Evolutionary conservation across 2,329 filamentous ascomycete species (phyloP), one percentile per base, ranked within the genome.

Genomic region (Apiospora pterosperma): DNA sequence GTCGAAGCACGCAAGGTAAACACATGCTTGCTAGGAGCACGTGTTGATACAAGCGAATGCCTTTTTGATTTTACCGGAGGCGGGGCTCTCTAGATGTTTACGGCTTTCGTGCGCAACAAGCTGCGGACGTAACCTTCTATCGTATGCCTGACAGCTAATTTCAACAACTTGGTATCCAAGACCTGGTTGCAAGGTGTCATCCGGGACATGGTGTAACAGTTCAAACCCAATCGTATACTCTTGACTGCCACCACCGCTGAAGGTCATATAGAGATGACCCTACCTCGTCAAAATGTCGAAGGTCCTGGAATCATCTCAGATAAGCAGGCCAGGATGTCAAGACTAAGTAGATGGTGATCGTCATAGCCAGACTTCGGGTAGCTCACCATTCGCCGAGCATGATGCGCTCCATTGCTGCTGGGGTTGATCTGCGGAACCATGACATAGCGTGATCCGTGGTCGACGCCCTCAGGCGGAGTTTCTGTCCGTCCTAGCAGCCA

Each of bases 161-260:
- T 31, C 7, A 31, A 11, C 44, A 31, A 52, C 44, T 52, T 8
- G 16, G 8, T n/a, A 31, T 38, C 63, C n/a, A 61, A 10, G 34
- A 66, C 68, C 68, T 67, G 68, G 66, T 70, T 68, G 65, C 41
- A 38, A 64, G 41, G 44, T 63, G 36, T 28, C 28, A 63, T 31
- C 63, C 59, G 39, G 36, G 55, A 44, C 31, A 52, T 28, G 44
- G 23, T 28, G 23, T 28, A 28, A 52, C 23, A 52, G 23, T 52
- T 19, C 23, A 52, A 28, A 8, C 23, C 42, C n/a, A 25, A 19
- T 6, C n/a, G 41, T 63, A 48, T 39, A 63, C 36, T 68, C 42
- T 14, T 14, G 23, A 11, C 10, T 28, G 23, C 12, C 12, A 12
- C 42, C 11, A 28, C 28, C 8, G 2, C 23, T 11, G 23, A 48